These are phyloP conservation scores for Cochliopodium minus DNA, from an alignment of 208 protist genomes.

Conservation along the genomic window DNA sequence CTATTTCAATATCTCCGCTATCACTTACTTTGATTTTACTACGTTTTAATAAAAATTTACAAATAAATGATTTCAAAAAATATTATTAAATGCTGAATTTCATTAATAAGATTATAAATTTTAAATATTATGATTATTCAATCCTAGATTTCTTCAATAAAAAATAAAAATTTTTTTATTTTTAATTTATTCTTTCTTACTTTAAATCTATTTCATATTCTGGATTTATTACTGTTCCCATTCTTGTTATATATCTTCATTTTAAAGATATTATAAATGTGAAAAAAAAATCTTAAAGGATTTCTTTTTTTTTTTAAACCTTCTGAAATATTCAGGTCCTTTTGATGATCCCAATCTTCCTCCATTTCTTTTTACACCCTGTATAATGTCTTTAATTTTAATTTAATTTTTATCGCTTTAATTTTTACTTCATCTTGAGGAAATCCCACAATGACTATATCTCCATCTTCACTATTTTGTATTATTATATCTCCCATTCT, in stretches of 20 bases:
- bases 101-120: too few species aligned
- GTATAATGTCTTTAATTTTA: too few species aligned
- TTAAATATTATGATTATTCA: too few species aligned
- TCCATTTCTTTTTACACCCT: constrained; percentile 41
- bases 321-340: constrained; percentile 23
- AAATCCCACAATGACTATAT: constrained; percentile 48
- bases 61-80: too few species aligned
- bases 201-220: constrained; percentile 32
- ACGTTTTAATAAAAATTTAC: too few species aligned
- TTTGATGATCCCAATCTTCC: constrained; percentile 33
- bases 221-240: constrained; percentile 38
- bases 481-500: constrained; percentile 15
- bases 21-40: constrained; percentile 23
- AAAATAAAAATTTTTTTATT: too few species aligned
- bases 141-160: too few species aligned
- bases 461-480: constrained; percentile 12
- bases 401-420: too few species aligned
- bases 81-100: too few species aligned
- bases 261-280: constrained; percentile 7
- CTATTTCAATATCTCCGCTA: constrained; percentile 25
- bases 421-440: constrained; percentile 48
- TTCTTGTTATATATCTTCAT: constrained; percentile 20
- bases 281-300: not conserved
- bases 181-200: too few species aligned
- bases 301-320: not conserved